These are phyloP conservation scores for Falciphora oryzae DNA, from an alignment of 2,329 filamentous ascomycete genomes.

Conservation along the genomic window DNA sequence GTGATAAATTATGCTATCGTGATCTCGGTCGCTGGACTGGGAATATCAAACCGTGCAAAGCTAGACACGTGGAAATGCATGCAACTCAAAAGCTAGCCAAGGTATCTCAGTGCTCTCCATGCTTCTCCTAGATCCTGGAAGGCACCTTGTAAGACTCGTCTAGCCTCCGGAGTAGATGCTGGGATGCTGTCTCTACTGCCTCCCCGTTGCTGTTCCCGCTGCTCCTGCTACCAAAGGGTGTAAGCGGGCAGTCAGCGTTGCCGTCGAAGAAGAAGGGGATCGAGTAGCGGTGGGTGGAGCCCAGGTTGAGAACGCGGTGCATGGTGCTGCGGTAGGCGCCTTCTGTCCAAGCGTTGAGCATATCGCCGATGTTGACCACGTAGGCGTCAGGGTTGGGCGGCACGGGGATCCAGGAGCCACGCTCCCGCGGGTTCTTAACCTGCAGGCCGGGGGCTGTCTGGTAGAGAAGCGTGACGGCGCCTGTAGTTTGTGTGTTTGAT, in stretches of 20 bases:
- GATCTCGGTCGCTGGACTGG: background rate
- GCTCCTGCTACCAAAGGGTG: conserved; percentile 25
- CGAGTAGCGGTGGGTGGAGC: conserved; percentile 44
- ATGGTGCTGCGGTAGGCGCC: conserved; percentile 46
- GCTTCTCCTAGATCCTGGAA: background rate
- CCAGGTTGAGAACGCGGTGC: conserved; percentile 50
- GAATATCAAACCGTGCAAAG: background rate
- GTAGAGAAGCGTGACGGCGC: conserved; percentile 48
- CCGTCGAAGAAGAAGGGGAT: conserved; percentile 53
- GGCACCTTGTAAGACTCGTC: conserved; percentile 4
- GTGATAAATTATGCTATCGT: background rate
- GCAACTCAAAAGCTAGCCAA: background rate
- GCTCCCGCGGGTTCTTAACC: conserved; percentile 37
- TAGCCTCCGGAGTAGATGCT: conserved; percentile 9
- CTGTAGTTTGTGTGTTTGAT: background rate
- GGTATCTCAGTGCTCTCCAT: background rate
- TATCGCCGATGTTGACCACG: conserved; percentile 47
- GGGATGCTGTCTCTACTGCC: conserved; percentile 4
- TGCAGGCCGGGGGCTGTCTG: conserved; percentile 47
- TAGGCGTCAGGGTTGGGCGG: conserved; percentile 38
- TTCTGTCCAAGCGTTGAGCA: conserved; percentile 45
- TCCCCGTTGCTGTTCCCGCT: background rate
- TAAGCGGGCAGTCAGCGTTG: conserved; percentile 36
- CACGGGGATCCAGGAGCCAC: conserved; percentile 37
- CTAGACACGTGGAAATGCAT: background rate